Evolutionary conservation across 345 rosid species (phyloP).

Genomic region (Geranium rotundifolium): DNA sequence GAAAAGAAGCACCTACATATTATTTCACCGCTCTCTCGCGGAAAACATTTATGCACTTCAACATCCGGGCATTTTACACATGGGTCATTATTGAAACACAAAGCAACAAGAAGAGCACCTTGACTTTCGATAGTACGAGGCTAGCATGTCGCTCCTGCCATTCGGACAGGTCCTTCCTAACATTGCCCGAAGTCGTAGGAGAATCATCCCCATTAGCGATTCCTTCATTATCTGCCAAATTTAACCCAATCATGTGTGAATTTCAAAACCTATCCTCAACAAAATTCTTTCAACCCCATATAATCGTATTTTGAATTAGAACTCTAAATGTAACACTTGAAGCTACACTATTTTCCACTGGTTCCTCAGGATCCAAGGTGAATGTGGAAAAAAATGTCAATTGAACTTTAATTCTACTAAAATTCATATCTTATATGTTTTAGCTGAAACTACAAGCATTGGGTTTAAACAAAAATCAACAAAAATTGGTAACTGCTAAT

Average conservation of each 20-base stretch:
- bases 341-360: too few relatives aligned
- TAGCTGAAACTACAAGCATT: not conserved
- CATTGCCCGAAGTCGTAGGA: conserved; percentile 24
- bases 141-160: conserved; percentile 80
- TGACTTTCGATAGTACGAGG: conserved; percentile 49
- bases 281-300: not conserved
- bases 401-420: not conserved
- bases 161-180: conserved; percentile 54
- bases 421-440: not conserved
- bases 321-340: not conserved
- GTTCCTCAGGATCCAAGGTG: too few relatives aligned
- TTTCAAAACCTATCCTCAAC: not conserved
- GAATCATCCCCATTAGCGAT: conserved; percentile 18
- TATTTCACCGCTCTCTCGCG: not conserved
- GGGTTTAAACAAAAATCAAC: not conserved
- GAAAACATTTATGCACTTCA: not conserved
- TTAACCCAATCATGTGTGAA: conserved; percentile 1
- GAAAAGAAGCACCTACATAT: not conserved
- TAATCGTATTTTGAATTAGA: not conserved
- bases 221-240: conserved; percentile 34
- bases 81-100: not conserved
- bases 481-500: too few relatives aligned
- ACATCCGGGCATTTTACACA: not conserved
- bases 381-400: not conserved
- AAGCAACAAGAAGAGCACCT: conserved; percentile 25